phyloP scores from a whole-genome alignment of 75 land plant genomes.

The Selaginella moellendorffii region DNA sequence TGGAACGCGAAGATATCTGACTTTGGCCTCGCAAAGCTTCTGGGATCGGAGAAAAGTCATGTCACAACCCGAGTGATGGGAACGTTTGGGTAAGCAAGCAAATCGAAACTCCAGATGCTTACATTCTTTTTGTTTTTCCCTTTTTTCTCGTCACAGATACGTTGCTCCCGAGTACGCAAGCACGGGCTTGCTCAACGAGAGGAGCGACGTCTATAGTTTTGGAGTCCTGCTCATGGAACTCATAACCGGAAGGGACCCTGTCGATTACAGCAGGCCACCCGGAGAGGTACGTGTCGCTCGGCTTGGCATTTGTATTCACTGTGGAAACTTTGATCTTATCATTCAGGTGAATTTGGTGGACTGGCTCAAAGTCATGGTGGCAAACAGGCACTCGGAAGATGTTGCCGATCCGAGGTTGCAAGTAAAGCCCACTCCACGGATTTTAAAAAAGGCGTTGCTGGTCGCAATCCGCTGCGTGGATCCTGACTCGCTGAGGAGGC shows the following conservation, averaged over 20 bases:
- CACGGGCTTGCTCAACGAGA: neutral
- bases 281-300: slow-evolving; percentile 11
- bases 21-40: slow-evolving; percentile 75
- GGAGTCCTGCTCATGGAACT: slow-evolving; percentile 2
- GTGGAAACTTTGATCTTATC: neutral
- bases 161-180: slow-evolving; percentile 10
- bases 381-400: slow-evolving; percentile 47
- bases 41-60: slow-evolving; percentile 72
- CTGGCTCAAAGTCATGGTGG: slow-evolving; percentile 69
- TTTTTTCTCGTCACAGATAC: neutral
- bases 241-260: slow-evolving; percentile 5
- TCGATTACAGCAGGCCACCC: slow-evolving; percentile 1
- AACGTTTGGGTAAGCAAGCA: slow-evolving; percentile 88
- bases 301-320: neutral
- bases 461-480: slow-evolving; percentile 83
- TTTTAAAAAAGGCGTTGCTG: slow-evolving; percentile 53
- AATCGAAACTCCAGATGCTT: neutral
- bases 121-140: neutral
- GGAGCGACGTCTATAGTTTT: slow-evolving; percentile 7
- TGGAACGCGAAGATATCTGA: slow-evolving; percentile 40
- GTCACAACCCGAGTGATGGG: slow-evolving; percentile 84
- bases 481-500: slow-evolving; percentile 55
- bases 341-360: slow-evolving; percentile 61
- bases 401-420: slow-evolving; percentile 62
- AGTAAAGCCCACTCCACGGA: slow-evolving; percentile 48